A percentile compares a stretch with the other conserved stretches of the same genome.
phyloP scores from a whole-genome alignment of 306 rosid species.

The Rosa lucieae region DNA sequence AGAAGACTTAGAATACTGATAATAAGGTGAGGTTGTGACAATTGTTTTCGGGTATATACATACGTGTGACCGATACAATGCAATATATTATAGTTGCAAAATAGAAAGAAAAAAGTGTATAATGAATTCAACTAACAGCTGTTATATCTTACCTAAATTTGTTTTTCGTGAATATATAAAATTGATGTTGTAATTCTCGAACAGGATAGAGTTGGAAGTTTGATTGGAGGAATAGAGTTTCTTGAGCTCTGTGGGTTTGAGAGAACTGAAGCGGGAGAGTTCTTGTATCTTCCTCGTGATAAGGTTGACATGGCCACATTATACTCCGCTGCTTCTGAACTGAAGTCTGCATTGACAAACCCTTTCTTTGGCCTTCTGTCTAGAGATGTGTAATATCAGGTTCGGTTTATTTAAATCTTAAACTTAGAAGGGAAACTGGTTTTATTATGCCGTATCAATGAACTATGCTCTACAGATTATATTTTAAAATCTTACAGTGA shows the following conservation, averaged over 20 bases:
- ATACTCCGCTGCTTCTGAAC: slow-evolving; percentile 54
- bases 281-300: slow-evolving; percentile 62
- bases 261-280: slow-evolving; percentile 50
- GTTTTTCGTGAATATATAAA: neutral
- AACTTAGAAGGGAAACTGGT: neutral
- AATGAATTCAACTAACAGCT: neutral
- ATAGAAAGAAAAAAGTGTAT: neutral
- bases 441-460: neutral
- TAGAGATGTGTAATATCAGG: neutral
- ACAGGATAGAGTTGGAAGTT: slow-evolving; percentile 87
- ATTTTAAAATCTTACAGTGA: neutral
- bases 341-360: slow-evolving; percentile 70
- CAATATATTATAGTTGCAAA: neutral
- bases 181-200: neutral
- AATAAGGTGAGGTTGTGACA: neutral
- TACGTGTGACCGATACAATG: neutral
- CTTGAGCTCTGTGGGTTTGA: slow-evolving; percentile 87
- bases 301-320: slow-evolving; percentile 45
- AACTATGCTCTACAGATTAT: neutral
- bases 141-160: neutral
- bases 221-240: slow-evolving; percentile 68
- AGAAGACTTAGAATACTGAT: neutral
- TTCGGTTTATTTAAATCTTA: neutral
- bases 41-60: neutral
- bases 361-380: slow-evolving; percentile 81